These are phyloP conservation scores for Lasiosphaeris hirsuta DNA, from an alignment of 495 filamentous ascomycete genomes.

Conservation along the genomic window DNA sequence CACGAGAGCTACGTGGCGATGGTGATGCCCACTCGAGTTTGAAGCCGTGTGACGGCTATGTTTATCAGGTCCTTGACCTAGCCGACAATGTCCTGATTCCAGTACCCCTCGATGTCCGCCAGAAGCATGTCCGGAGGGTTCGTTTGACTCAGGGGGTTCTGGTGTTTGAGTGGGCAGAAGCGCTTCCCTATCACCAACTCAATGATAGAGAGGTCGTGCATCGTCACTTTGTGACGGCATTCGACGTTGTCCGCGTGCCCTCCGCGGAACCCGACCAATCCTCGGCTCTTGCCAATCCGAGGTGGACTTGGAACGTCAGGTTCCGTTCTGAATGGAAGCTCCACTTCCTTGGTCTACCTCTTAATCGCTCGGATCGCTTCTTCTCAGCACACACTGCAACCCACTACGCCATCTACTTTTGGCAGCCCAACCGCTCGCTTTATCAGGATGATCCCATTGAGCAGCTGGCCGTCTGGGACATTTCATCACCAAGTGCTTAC, in stretches of 20 bases:
- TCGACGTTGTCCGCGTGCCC: slow-evolving; percentile 44
- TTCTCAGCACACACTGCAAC: slow-evolving; percentile 60
- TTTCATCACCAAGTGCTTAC: slow-evolving; percentile 53
- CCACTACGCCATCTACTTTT: slow-evolving; percentile 65
- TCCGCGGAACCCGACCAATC: not conserved
- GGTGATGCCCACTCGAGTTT: slow-evolving; percentile 1
- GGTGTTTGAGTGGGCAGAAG: slow-evolving; percentile 65
- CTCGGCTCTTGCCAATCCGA: too few relatives aligned
- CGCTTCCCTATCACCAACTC: slow-evolving; percentile 53
- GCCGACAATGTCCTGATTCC: slow-evolving; percentile 39
- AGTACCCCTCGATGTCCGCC: slow-evolving; percentile 54
- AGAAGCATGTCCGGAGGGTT: slow-evolving; percentile 56
- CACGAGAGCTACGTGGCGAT: not conserved
- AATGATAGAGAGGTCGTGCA: slow-evolving; percentile 57
- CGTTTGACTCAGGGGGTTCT: slow-evolving; percentile 55
- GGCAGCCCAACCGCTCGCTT: slow-evolving; percentile 60
- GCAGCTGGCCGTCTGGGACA: slow-evolving; percentile 65
- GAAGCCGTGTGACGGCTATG: slow-evolving; percentile 21
- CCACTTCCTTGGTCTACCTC: slow-evolving; percentile 58
- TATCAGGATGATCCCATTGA: slow-evolving; percentile 62
- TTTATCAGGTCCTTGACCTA: slow-evolving; percentile 55
- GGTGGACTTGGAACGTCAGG: slow-evolving; percentile 42
- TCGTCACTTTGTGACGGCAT: slow-evolving; percentile 64
- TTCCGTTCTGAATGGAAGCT: slow-evolving; percentile 70
- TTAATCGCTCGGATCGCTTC: slow-evolving; percentile 60